Evolutionary conservation across 306 rosid genomes (phyloP), one percentile per base, ranked within the genome.

Genomic region (Fragaria vesca): DNA sequence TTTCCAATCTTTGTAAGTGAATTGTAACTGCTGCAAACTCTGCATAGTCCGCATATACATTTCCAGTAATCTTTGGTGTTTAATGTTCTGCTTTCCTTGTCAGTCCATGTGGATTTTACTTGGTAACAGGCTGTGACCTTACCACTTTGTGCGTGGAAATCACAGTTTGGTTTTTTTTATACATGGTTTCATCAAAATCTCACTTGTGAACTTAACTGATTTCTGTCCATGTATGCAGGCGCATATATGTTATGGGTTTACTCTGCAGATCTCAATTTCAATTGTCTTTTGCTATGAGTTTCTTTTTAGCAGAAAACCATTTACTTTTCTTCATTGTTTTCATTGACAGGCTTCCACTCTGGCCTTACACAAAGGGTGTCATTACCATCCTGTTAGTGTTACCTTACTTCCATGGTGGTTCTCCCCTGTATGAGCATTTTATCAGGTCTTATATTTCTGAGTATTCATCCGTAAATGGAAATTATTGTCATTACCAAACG

Each of bases 341-440:
- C 54, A 66, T 12, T 83, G 83, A 50, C 90, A 90, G 95, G 87
- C 78, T 78, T 63, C 87, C 87, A 12, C 80, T 88, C 77, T 88
- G 92, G 95, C 79, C 89, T 74, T 81, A 85, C 71, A 65, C 77
- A 45, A 90, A 85, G 82, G 89, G 89, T 61, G 50, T 78, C 16
- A 78, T 79, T 57, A 88, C 89, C 28, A 30, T 90, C 80, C 45
- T 90, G 12, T 69, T 88, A 73, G 83, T 83, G 73, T 50, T 85
- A 74, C 92, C 88, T 26, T 86, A 79, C 78, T 82, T 86, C 76
- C 77, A 85, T 26, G 88, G 81, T 74, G 90, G 88, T 9, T 76
- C 82, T 40, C 85, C 50, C 72, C 43, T 78, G 71, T 90, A 86
- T 77, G 62, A 72, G 60, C 81, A 76, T 36, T 74, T 86, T 17